Evolutionary conservation across 2,329 filamentous ascomycete genomes (phyloP).

Genomic region (Saccharata proteae): DNA sequence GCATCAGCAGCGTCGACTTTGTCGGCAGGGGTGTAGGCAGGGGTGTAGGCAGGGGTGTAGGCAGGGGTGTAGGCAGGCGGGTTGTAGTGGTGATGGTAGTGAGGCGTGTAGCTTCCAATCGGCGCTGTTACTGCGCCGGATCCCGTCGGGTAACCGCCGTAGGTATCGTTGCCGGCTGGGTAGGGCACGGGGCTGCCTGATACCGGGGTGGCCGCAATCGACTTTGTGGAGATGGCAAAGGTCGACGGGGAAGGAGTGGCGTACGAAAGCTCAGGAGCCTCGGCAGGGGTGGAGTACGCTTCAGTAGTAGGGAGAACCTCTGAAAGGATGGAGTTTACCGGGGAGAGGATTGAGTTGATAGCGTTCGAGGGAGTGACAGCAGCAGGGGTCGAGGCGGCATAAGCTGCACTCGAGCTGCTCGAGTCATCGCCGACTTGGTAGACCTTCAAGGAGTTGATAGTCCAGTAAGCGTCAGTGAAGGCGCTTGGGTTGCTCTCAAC

Average conservation of each 20-base stretch:
- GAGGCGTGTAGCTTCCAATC: too few species aligned
- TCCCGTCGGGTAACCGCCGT: background rate
- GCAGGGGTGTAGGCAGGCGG: too few species aligned
- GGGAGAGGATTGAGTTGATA: constrained; percentile 1
- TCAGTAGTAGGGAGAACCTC: constrained; percentile 2
- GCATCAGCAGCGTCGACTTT: too few species aligned
- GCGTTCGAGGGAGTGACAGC: background rate
- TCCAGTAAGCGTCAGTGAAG: constrained; percentile 66
- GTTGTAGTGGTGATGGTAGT: too few species aligned
- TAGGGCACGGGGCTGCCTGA: too few species aligned
- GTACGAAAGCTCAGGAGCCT: background rate
- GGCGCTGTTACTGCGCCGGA: too few species aligned
- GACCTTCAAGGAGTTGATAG: constrained; percentile 39
- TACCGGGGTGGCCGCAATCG: too few species aligned
- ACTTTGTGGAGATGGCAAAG: background rate
- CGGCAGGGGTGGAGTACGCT: constrained; percentile 5
- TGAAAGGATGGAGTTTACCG: background rate
- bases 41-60: too few species aligned
- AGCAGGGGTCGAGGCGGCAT: background rate
- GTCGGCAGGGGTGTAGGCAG: too few species aligned
- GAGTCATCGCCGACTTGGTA: constrained; percentile 14
- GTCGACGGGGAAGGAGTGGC: background rate
- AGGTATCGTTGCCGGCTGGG: constrained; percentile 1
- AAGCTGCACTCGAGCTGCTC: background rate
- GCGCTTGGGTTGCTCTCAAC: constrained; percentile 58